Base-by-base conservation (phyloP, 352 stramenopile species). In the Phytophthora tentaculata region DNA sequence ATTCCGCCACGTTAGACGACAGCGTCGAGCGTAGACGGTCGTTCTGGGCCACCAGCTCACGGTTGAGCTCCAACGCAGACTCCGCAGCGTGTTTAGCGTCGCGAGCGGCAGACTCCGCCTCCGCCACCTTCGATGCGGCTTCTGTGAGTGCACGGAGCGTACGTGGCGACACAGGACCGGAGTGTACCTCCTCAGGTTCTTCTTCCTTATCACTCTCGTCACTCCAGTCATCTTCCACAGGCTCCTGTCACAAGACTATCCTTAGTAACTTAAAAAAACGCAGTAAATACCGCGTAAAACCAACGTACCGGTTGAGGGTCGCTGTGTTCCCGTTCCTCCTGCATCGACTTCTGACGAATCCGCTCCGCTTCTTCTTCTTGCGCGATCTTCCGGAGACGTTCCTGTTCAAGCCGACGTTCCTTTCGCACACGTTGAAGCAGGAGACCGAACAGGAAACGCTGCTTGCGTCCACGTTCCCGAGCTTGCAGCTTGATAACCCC, bases 211-310 rank as follows among this genome's bases (percentile, higher is more conserved):
- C 82, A 37, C 82, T 89, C 23, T 81, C 80, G 39, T 90, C 84
- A 78, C 81, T 90, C 82, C 80, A 92, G 73, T 90, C 84, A 74
- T 92, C 81, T 77, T 92, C 82, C 71, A 92, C 82, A 82, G 82
- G 82, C 80, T 92, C 84, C 84, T 92, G 44, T 76, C 72, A 86
- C 75, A 76, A 76, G 58, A 74, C 74, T 66, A 72, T 79, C 83
- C 83, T 89, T 85, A 91, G 81, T 83, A 76, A 67, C 29, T 20
- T 13, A 41, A 10, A 26, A 61, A 44, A 23, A 12, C 28, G 55
- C 62, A 26, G 29, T 7, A 60, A 41, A n/a, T 32, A 53, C 3
- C 20, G 14, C 12, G 14, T 5, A 43, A 43, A 9, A 32, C 5
- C 28, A 51, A 50, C 75, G 65, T 89, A 92, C 83, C 83, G 83